Evolutionary conservation across 2,329 filamentous ascomycete species (phyloP).

Genomic region (Monosporascus sp.): DNA sequence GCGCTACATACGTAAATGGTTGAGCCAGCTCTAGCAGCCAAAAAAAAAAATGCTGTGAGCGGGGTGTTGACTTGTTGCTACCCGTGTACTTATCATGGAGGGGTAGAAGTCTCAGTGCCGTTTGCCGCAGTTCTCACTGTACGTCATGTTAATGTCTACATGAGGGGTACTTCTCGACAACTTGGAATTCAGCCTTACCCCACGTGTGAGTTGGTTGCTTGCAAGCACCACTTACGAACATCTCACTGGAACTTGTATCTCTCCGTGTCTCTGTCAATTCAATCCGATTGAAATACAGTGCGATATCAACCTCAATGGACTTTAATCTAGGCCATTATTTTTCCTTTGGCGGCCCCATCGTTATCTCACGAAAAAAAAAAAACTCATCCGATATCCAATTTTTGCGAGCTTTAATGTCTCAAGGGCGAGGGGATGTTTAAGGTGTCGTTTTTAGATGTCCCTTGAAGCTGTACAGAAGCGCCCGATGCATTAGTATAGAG

Average conservation of each 20-base stretch:
- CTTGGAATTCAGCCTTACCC: not conserved
- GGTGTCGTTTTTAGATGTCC: not conserved
- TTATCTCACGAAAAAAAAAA: not conserved
- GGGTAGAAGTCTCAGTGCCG: not conserved
- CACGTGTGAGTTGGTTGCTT: not conserved
- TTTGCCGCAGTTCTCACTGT: not conserved
- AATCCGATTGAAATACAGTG: not conserved
- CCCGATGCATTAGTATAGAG: not conserved
- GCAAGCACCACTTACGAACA: not conserved
- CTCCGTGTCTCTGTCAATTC: not conserved
- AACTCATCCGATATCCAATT: not conserved
- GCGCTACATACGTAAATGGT: not conserved
- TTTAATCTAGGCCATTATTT: not conserved
- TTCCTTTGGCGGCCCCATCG: not conserved
- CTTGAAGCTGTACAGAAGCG: not conserved
- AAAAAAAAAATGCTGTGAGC: not conserved
- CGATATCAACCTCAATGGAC: not conserved
- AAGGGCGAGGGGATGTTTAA: not conserved
- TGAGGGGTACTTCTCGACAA: not conserved
- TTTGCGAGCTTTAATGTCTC: not conserved
- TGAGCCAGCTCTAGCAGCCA: not conserved
- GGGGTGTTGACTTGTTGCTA: not conserved
- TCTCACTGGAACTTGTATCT: not conserved
- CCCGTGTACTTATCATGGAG: not conserved
- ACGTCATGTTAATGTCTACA: not conserved